A percentile compares a stretch with the other conserved stretches of the same genome.
Conservation (phyloP, 73 alveolate genomes). For the Paramecium biaurelia region DNA sequence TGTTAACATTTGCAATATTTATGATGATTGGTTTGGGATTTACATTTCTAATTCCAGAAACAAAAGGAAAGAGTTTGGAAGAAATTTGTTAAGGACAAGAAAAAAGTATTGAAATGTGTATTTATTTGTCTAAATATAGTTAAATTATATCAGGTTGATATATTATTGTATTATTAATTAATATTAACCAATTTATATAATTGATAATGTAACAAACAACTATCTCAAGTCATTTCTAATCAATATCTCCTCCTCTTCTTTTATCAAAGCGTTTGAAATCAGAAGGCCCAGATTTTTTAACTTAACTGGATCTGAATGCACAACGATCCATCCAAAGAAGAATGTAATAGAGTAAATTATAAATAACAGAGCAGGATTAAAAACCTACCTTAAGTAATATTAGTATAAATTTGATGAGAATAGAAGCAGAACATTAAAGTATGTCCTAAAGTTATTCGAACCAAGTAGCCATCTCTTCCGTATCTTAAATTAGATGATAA, state of each 20-base stretch:
- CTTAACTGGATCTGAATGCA: neutral
- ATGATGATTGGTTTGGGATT: neutral
- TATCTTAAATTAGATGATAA: neutral
- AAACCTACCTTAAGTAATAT: neutral
- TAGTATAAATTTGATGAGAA: neutral
- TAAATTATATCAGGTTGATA: neutral
- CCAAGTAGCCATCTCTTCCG: conserved; percentile 50
- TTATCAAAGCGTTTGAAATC: neutral
- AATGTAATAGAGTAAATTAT: neutral
- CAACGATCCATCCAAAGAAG: neutral
- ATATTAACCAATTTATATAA: neutral
- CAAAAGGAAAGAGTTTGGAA: conserved; percentile 34
- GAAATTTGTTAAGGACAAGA: neutral
- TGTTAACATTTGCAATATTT: neutral
- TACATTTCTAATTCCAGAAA: conserved; percentile 27
- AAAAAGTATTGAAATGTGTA: neutral
- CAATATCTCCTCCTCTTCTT: conserved; percentile 4
- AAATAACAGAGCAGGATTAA: neutral
- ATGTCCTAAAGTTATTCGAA: neutral
- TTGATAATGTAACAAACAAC: neutral
- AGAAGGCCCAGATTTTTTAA: neutral
- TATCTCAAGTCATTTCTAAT: neutral
- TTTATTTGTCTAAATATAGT: neutral
- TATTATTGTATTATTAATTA: neutral
- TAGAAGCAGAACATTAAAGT: neutral